Percentiles rank a stretch among this genome's conserved stretches.
Conservation (phyloP, 805 yeast genomes). For the Sporopachydermia quercuum region DNA sequence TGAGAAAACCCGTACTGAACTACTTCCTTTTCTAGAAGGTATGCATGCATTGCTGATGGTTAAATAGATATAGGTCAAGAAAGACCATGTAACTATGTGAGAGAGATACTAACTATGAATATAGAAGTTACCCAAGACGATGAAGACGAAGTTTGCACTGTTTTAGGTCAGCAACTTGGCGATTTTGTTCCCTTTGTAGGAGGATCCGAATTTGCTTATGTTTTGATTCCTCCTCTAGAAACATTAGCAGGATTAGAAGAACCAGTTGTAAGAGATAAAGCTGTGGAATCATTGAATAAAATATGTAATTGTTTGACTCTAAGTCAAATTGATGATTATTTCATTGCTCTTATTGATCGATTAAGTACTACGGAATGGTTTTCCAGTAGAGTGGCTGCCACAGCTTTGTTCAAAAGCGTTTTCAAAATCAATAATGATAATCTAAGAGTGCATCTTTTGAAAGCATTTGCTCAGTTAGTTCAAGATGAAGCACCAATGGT, state of each 20-base stretch:
- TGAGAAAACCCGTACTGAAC: constrained; percentile 77
- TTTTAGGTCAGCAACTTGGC: constrained; percentile 82
- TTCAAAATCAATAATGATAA: constrained; percentile 31
- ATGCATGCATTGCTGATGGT: no score
- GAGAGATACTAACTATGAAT: neutral
- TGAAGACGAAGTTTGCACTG: constrained; percentile 95
- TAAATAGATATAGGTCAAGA: neutral
- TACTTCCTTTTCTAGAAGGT: constrained; percentile 79
- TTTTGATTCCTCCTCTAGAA: constrained; percentile 53
- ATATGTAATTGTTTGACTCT: constrained; percentile 46
- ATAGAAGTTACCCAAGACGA: constrained; percentile 79
- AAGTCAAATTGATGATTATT: constrained; percentile 38
- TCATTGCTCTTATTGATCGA: constrained; percentile 62
- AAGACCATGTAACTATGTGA: neutral
- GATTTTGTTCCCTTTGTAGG: constrained; percentile 82
- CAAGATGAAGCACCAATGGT: constrained; percentile 97
- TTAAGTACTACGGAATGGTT: constrained; percentile 90
- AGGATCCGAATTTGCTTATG: constrained; percentile 50
- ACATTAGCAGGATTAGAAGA: constrained; percentile 86
- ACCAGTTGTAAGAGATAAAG: constrained; percentile 89
- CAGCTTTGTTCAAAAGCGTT: constrained; percentile 72
- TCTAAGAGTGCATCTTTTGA: constrained; percentile 46
- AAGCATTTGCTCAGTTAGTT: constrained; percentile 53
- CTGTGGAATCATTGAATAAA: constrained; percentile 69
- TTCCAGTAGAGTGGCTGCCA: constrained; percentile 77